These are phyloP conservation scores for Cutaneotrichosporon sp. DNA, from an alignment of 1,284 basidiomycete genomes.

Conservation along the genomic window DNA sequence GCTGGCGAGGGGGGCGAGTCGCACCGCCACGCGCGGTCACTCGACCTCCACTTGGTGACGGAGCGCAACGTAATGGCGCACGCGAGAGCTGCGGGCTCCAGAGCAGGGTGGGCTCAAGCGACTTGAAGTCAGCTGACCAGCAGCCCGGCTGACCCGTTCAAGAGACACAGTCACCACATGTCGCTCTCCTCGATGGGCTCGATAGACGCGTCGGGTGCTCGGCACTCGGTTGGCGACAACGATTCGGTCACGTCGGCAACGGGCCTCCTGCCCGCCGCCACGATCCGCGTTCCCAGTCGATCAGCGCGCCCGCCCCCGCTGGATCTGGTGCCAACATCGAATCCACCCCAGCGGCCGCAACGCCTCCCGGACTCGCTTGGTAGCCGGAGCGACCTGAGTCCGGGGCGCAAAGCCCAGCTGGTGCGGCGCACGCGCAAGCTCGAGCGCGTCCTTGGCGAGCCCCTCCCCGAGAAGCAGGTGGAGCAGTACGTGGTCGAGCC, in stretches of 20 bases:
- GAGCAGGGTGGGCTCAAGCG: neutral
- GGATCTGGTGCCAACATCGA: neutral
- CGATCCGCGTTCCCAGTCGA: neutral
- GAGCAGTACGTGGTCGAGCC: constrained; percentile 40
- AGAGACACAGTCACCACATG: neutral
- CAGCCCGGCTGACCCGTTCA: neutral
- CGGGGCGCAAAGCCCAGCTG: constrained; percentile 65
- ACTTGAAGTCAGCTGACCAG: neutral
- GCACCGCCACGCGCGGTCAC: neutral
- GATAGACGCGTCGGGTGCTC: neutral
- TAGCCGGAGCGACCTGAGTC: constrained; percentile 60
- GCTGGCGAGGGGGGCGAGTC: neutral
- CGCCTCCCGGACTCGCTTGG: neutral
- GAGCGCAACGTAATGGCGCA: neutral
- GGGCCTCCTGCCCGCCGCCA: neutral
- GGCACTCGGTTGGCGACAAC: neutral
- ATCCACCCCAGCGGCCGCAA: neutral
- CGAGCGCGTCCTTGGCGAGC: constrained; percentile 68
- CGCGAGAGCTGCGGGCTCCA: neutral
- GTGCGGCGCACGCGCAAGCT: constrained; percentile 73
- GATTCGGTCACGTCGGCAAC: constrained; percentile 3
- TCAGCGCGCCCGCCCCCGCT: neutral
- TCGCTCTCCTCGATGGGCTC: neutral
- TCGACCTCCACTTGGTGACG: neutral
- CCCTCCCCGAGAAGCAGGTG: constrained; percentile 34